Evolutionary conservation across 805 yeast genomes (phyloP), one percentile per base, ranked within the genome.

Genomic region (Starmerella etchellsii): DNA sequence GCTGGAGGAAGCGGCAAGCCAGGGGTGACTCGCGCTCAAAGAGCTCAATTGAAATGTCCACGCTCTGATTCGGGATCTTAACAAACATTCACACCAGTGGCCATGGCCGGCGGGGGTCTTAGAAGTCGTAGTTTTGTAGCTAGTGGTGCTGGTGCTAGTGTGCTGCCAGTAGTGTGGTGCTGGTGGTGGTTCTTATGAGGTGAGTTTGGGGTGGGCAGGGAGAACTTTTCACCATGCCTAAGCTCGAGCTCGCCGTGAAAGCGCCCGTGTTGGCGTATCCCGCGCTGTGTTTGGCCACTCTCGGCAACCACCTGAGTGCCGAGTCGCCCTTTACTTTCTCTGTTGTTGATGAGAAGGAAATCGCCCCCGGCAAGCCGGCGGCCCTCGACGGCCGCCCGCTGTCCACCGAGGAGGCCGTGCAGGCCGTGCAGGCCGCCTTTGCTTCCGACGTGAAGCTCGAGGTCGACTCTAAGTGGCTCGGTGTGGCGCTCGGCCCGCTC

Each of bases 241-340:
- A 39, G 29, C 42, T 87, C 47, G 69, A 76, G 43, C 63, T 87
- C 49, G 94, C 94, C 43, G 84, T 82, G 41, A 87, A 84, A 67
- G 93, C 95, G 4, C 82, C 82, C 16, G 69, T 72, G 37, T 78
- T 82, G 43, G 91, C 88, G 23, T 88, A 83, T 59, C 72, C 82
- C 5, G 74, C 76, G 15, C 63, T 85, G 46, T 75, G 82, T 52
- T 93, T 93, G 32, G 81, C 85, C 32, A 76, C 79, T 19, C 69
- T 81, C 37, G 75, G 79, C 54, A 81, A 82, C 63, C 61, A 67
- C 24, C 58, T 63, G 38, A 65, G 52, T 30, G 53, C 60, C 14
- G 44, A 52, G 27, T 54, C 60, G 34, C 60, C 79, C 18, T 68
- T 84, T 50, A 67, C 68, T 32, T 64, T 83, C 51, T 73, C 73